A percentile compares a stretch with the other conserved stretches of the same genome.
Conservation (phyloP, 2,329 filamentous ascomycete genomes). For the Torrubiellomyces zombiae region DNA sequence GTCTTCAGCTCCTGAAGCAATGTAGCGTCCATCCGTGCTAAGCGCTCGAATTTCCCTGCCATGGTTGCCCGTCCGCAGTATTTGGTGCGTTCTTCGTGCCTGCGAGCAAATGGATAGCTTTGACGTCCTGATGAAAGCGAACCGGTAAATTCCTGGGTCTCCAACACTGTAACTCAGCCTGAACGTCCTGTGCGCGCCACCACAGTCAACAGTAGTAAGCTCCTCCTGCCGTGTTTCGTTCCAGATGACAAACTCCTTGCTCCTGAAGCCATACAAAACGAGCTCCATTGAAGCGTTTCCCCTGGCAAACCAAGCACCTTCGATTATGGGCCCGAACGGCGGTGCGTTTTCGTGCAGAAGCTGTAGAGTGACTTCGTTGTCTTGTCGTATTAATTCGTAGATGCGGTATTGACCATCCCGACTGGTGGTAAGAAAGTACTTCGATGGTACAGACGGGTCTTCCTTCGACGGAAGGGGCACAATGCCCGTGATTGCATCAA, state of each 20-base stretch:
- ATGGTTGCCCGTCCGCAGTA: slow-evolving; percentile 57
- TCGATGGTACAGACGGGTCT: slow-evolving; percentile 5
- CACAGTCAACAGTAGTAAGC: slow-evolving; percentile 59
- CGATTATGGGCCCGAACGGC: slow-evolving; percentile 60
- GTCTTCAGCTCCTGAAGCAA: slow-evolving; percentile 59
- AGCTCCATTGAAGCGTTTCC: slow-evolving; percentile 33
- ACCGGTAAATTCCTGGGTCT: slow-evolving; percentile 22
- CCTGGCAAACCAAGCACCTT: slow-evolving; percentile 45
- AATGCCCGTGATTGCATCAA: slow-evolving; percentile 55
- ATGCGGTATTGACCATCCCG: slow-evolving; percentile 64
- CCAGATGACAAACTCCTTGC: slow-evolving; percentile 66
- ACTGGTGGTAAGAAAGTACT: slow-evolving; percentile 51
- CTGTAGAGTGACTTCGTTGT: slow-evolving; percentile 13
- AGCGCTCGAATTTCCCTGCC: slow-evolving; percentile 63
- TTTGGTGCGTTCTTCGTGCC: slow-evolving; percentile 16
- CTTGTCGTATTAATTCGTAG: slow-evolving; percentile 24
- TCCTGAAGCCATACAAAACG: slow-evolving; percentile 65
- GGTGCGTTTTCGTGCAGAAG: slow-evolving; percentile 52
- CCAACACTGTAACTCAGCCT: slow-evolving; percentile 20
- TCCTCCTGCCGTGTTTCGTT: slow-evolving; percentile 57
- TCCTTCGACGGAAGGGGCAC: slow-evolving; percentile 21
- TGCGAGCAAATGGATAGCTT: slow-evolving; percentile 31
- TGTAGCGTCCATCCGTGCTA: slow-evolving; percentile 20
- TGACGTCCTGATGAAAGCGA: slow-evolving; percentile 62
- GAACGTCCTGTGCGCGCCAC: slow-evolving; percentile 70